These are phyloP conservation scores for Pseudogymnoascus verrucosus DNA, from an alignment of 2,329 filamentous ascomycete genomes.

Conservation along the genomic window DNA sequence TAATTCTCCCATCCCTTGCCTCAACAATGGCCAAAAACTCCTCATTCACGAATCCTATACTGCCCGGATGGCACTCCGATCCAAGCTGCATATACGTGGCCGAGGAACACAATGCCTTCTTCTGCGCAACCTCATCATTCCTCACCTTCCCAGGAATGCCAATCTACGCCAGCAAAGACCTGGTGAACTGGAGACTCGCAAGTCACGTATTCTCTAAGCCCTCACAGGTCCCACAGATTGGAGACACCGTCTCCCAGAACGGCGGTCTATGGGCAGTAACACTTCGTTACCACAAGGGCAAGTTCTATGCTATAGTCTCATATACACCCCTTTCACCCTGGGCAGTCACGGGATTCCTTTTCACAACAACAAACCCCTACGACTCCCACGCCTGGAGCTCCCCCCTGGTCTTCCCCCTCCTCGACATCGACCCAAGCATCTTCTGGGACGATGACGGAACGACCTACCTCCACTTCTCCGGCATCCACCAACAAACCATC, in stretches of 20 bases:
- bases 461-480: conserved; percentile 28
- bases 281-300: conserved; percentile 34
- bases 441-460: conserved; percentile 36
- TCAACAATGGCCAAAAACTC: background rate
- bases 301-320: conserved; percentile 35
- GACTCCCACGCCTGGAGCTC: conserved; percentile 34
- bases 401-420: conserved; percentile 32
- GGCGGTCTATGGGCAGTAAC: conserved; percentile 42
- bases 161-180: conserved; percentile 44
- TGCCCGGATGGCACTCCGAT: conserved; percentile 44
- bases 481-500: conserved; percentile 18
- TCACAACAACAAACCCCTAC: conserved; percentile 34
- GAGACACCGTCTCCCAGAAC: conserved; percentile 14
- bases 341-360: conserved; percentile 31
- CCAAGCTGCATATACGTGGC: conserved; percentile 37
- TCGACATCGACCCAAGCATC: conserved; percentile 41
- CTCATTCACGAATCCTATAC: conserved; percentile 34
- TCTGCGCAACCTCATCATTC: conserved; percentile 45
- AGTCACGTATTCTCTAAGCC: conserved; percentile 31
- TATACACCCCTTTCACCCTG: background rate
- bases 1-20: background rate
- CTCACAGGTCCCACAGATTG: conserved; percentile 32
- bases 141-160: conserved; percentile 45
- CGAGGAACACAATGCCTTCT: conserved; percentile 37
- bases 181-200: conserved; percentile 41